Conservation (phyloP, 2,329 filamentous ascomycete species). For the Talaromyces sp. region DNA sequence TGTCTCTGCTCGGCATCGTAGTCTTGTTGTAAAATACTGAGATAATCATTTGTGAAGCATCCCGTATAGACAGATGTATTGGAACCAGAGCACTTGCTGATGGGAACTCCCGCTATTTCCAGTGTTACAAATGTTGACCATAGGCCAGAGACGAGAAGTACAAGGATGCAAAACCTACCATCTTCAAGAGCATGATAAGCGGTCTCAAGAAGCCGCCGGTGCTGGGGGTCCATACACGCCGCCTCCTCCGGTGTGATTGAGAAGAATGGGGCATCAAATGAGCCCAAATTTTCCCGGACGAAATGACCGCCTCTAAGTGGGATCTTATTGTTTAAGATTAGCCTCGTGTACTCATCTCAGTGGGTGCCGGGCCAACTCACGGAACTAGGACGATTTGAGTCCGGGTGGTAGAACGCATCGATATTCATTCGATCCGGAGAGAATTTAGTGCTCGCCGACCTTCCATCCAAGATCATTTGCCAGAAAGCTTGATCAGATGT, state of each 20-base stretch:
- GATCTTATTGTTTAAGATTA: background rate
- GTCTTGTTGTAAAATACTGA: background rate
- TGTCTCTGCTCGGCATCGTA: constrained; percentile 6
- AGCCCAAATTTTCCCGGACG: background rate
- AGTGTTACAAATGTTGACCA: background rate
- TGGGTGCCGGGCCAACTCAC: too few relatives aligned
- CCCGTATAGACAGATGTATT: constrained; percentile 24
- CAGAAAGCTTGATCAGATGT: constrained; percentile 2
- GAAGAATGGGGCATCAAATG: constrained; percentile 19
- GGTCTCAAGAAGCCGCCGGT: constrained; percentile 17
- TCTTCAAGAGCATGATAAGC: constrained; percentile 38
- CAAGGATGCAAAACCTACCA: background rate
- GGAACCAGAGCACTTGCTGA: constrained; percentile 19
- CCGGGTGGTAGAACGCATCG: constrained; percentile 11
- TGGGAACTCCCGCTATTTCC: constrained; percentile 19
- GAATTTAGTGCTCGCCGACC: background rate
- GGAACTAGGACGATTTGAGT: background rate
- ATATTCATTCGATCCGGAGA: constrained; percentile 5
- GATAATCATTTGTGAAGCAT: constrained; percentile 13
- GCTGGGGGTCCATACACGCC: constrained; percentile 19
- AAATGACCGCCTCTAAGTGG: background rate
- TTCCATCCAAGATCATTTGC: constrained; percentile 16
- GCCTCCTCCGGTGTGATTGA: constrained; percentile 20
- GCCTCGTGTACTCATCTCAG: too few relatives aligned
- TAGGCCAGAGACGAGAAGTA: too few relatives aligned